phyloP scores from a whole-genome alignment of 176 grass and related monocot species.

The Neostapfia colusana region DNA sequence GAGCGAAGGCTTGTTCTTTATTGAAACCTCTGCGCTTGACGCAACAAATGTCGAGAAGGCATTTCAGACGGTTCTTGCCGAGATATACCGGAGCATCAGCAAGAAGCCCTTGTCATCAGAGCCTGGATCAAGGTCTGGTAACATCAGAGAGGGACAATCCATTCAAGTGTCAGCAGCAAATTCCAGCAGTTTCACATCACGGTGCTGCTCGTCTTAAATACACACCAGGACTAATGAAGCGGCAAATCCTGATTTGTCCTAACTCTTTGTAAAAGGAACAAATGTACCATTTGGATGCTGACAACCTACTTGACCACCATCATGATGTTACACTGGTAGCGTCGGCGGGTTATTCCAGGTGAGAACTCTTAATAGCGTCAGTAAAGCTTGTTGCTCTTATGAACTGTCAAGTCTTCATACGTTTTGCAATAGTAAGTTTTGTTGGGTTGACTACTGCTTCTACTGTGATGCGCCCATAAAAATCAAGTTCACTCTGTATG shows the following conservation, averaged over 20 bases:
- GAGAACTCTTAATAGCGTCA: neutral
- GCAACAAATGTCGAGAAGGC: slow-evolving; percentile 50
- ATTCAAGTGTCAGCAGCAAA: slow-evolving; percentile 28
- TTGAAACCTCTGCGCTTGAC: slow-evolving; percentile 47
- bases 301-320: neutral
- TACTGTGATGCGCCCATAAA: neutral
- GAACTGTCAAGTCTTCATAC: neutral
- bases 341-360: neutral
- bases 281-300: neutral
- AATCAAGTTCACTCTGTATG: neutral
- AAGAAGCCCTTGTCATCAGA: slow-evolving; percentile 39
- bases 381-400: neutral
- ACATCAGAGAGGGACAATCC: slow-evolving; percentile 27
- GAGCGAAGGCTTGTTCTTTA: slow-evolving; percentile 38
- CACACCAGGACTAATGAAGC: neutral
- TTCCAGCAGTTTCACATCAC: neutral
- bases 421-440: neutral
- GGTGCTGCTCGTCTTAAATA: slow-evolving; percentile 23
- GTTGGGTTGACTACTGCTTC: neutral
- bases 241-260: neutral
- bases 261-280: neutral
- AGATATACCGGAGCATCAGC: slow-evolving; percentile 47
- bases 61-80: slow-evolving; percentile 37
- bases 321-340: neutral
- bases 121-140: slow-evolving; percentile 1